Evolutionary conservation across 164 flowering plant species (phyloP).

Genomic region (Umbellularia californica): DNA sequence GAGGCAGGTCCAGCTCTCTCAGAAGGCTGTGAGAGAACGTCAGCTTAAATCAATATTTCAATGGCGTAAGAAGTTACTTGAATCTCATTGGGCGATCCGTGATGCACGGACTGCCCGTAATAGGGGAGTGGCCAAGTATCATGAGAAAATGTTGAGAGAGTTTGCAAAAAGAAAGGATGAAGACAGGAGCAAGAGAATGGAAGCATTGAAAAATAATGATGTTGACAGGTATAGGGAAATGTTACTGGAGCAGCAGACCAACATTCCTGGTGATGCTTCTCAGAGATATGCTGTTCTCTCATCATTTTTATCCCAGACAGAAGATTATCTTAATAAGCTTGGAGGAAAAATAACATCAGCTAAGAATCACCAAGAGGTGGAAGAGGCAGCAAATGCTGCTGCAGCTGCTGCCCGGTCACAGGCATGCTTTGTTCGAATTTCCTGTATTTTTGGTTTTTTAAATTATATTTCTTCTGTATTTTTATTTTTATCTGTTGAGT

Average conservation of each 20-base stretch:
- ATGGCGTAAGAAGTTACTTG: conserved; percentile 98
- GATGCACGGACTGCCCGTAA: conserved; percentile 98
- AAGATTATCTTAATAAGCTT: conserved; percentile 87
- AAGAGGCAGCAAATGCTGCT: conserved; percentile 87
- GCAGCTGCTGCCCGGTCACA: conserved; percentile 86
- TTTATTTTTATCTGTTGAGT: neutral
- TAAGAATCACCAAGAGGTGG: conserved; percentile 92
- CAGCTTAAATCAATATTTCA: conserved; percentile 85
- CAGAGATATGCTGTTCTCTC: conserved; percentile 93
- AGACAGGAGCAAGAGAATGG: conserved; percentile 91
- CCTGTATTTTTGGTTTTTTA: neutral
- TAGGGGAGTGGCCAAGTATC: conserved; percentile 97
- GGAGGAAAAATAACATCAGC: conserved; percentile 94
- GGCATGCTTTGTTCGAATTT: conserved; percentile 38
- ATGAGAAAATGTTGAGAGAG: conserved; percentile 93
- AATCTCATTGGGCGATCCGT: conserved; percentile 95
- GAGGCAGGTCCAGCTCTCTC: conserved; percentile 84
- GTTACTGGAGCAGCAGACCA: conserved; percentile 97
- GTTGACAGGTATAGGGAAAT: conserved; percentile 97
- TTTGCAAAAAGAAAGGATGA: conserved; percentile 96
- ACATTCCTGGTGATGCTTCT: conserved; percentile 85
- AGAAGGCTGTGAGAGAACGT: conserved; percentile 81
- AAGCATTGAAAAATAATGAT: conserved; percentile 98
- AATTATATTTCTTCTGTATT: neutral
- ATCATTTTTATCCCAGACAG: conserved; percentile 91